Evolutionary conservation across 306 rosid genomes (phyloP), one percentile per base, ranked within the genome.

Genomic region (Bauhinia variegata): DNA sequence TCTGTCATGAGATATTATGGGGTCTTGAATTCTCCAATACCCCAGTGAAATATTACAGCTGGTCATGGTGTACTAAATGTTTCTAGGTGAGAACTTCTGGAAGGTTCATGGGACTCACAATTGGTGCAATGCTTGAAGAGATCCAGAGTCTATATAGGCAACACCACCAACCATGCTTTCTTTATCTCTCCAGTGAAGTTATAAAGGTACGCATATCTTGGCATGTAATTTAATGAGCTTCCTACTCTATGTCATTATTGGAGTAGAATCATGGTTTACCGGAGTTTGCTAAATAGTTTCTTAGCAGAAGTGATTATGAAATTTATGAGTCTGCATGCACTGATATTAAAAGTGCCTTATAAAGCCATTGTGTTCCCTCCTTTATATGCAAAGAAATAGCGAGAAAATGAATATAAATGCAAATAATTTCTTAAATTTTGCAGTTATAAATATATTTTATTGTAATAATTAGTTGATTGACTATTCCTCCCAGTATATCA

Each of bases 151-250:
- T 95, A 65, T 95, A 88, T 77, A 78, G 81, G 84, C 96, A 79
- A 79, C 97, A 95, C 78, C 95, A 88, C 70, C 99, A 95, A 72
- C 91, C 99, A 60, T 95, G 99, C 82, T 95, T 95, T 70, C 99
- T 95, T 71, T 95, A 95, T 82, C 96, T 95, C 59, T 90, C 99
- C 37, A 90, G 99, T 78, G 97, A 95, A 84, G 99, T 95, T 77
- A 95, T 95, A 75, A 95, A 95, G 96, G 99, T 87, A 76, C 28
- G 68, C n/a, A 46, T 59, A 52, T 58, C 36, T 57, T 44, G 11
- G 50, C 46, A 8, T 66, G 38, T 31, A 52, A 13, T 38, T 76
- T 54, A 14, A 41, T 54, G 15, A 37, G 16, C 50, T 31, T 55
- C 54, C 55, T 42, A 41, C 11, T 52, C 57, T 17, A 39, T 41